Base-by-base conservation (phyloP, 2,329 filamentous ascomycete species). In the Rutstroemia sp. region DNA sequence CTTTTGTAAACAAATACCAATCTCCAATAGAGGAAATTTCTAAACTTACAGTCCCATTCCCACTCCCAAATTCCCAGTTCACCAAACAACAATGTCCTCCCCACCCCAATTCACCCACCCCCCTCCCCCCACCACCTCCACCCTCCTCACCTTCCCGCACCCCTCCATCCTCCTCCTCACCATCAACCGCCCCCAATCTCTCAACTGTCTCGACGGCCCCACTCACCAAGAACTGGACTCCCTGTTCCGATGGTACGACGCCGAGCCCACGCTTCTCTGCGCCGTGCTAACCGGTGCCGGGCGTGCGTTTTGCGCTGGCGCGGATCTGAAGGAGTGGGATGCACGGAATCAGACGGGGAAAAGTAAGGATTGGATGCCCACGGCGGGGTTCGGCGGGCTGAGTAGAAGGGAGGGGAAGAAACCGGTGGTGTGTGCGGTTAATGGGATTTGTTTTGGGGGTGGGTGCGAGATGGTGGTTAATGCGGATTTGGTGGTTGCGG, bases 381-480 rank as follows among this genome's bases (percentile, higher is more conserved):
- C 74, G 0, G 71, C 73, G 2, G 86, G 86, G 1, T 87, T 89
- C 59, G 85, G 82, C 23, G 86, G 80, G 0, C 71, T 91, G 34
- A 83, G 80, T 54, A 83, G 87, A 61, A 77, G 87, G 25, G 69
- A 72, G 5, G 87, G 87, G 49, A 83, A 82, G 71, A 92, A 92
- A 66, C 88, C 88, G 5, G 77, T 92, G 55, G 79, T 92, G 27
- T 86, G 84, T 1, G 88, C 88, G 1, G 85, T 92, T 19, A 89
- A 91, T 66, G 88, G 88, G 6, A 74, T 87, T 18, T 88, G 86
- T 57, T 77, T 88, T 47, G 88, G 88, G 38, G 88, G 88, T 53
- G 88, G 87, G 1, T 85, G 88, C 71, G 88, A 92, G 74, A 89
- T 91, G 73, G 78, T 82, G 12, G 74, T 87, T 49, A 90, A 90